Evolutionary conservation across 2,329 filamentous ascomycete genomes (phyloP).

Genomic region (Pseudogymnoascus sp.): DNA sequence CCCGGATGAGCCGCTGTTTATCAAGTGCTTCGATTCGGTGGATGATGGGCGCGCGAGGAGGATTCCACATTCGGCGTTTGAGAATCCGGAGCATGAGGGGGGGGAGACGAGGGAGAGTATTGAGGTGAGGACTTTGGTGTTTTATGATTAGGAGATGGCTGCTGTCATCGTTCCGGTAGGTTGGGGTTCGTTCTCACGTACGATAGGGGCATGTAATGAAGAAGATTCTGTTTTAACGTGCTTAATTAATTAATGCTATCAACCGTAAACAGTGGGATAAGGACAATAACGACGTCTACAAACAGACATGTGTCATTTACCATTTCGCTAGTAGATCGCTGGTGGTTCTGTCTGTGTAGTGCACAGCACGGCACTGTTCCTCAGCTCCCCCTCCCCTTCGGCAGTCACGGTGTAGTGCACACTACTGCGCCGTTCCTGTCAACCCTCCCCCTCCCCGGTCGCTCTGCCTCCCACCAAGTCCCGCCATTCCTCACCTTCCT

Average conservation of each 20-base stretch:
- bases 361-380: no score
- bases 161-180: background rate
- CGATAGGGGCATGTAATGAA: background rate
- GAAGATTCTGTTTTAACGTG: background rate
- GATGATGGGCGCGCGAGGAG: slow-evolving; percentile 45
- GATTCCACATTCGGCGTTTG: slow-evolving; percentile 51
- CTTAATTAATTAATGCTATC: background rate
- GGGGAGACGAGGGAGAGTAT: slow-evolving; percentile 45
- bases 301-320: no score
- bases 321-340: no score
- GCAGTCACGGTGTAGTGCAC: no score
- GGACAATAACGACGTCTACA: no score
- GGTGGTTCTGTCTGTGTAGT: no score
- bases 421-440: no score
- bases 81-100: slow-evolving; percentile 37
- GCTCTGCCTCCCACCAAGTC: no score
- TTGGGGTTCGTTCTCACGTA: background rate
- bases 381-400: no score
- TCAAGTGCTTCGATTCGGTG: slow-evolving; percentile 57
- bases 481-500: no score
- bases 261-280: no score
- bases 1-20: slow-evolving; percentile 48
- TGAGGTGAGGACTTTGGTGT: slow-evolving; percentile 48
- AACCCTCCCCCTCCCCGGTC: no score
- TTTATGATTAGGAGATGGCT: slow-evolving; percentile 28